These are phyloP conservation scores for Penicillium cinerascens DNA, from an alignment of 495 filamentous ascomycete genomes.

Conservation along the genomic window DNA sequence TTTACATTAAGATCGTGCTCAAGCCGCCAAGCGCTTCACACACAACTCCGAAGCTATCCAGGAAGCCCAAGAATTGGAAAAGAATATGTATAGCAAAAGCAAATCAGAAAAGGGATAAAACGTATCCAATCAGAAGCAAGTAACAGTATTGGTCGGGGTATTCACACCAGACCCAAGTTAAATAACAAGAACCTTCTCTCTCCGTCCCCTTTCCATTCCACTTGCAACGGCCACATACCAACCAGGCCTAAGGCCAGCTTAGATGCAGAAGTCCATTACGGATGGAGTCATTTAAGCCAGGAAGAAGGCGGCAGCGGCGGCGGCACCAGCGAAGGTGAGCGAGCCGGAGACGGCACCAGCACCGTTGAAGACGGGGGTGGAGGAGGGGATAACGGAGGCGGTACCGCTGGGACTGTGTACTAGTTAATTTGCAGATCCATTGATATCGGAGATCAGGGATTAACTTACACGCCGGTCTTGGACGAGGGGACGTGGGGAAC, in stretches of 20 bases:
- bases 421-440: neutral
- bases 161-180: slow-evolving; percentile 29
- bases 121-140: slow-evolving; percentile 30
- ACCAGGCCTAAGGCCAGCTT: slow-evolving; percentile 3
- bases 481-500: slow-evolving; percentile 27
- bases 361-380: slow-evolving; percentile 44
- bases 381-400: slow-evolving; percentile 15
- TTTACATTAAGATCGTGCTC: slow-evolving; percentile 48
- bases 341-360: slow-evolving; percentile 47
- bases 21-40: slow-evolving; percentile 44
- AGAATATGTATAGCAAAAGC: slow-evolving; percentile 31
- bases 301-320: slow-evolving; percentile 51
- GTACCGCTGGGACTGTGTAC: slow-evolving; percentile 9
- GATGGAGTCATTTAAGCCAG: slow-evolving; percentile 47
- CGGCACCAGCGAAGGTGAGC: slow-evolving; percentile 46
- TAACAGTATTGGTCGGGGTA: slow-evolving; percentile 25
- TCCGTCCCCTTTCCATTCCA: slow-evolving; percentile 7
- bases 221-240: neutral
- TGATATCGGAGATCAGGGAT: neutral
- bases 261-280: slow-evolving; percentile 20
- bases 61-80: slow-evolving; percentile 29
- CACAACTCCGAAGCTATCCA: slow-evolving; percentile 43
- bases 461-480: slow-evolving; percentile 5
- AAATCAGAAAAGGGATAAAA: slow-evolving; percentile 24
- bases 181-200: slow-evolving; percentile 19